phyloP scores from a whole-genome alignment of 805 yeast genomes.

The Barnettozyma sucrosica region DNA sequence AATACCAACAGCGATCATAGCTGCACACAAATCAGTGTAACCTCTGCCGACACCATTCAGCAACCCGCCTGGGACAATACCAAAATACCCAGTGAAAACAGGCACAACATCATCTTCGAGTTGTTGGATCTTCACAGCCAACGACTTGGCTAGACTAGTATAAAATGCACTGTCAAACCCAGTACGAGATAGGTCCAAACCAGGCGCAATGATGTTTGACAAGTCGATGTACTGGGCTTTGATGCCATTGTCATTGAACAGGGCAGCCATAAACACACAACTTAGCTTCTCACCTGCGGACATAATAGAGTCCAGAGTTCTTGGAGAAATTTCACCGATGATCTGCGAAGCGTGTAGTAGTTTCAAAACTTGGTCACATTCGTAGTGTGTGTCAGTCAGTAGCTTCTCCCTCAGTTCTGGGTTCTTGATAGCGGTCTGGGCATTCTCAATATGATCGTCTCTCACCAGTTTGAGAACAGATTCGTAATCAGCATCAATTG shows the following conservation, averaged over 20 bases:
- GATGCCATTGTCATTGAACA: slow-evolving; percentile 78
- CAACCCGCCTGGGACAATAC: slow-evolving; percentile 92
- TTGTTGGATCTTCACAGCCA: slow-evolving; percentile 44
- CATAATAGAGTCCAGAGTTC: slow-evolving; percentile 86
- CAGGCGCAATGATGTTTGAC: slow-evolving; percentile 62
- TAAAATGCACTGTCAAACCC: slow-evolving; percentile 69
- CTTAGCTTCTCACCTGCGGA: slow-evolving; percentile 91
- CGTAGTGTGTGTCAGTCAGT: slow-evolving; percentile 52
- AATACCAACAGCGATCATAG: slow-evolving; percentile 87
- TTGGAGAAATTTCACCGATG: slow-evolving; percentile 84
- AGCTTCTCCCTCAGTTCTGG: slow-evolving; percentile 45
- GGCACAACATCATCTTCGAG: slow-evolving; percentile 57
- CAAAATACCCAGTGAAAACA: slow-evolving; percentile 93
- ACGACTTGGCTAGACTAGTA: slow-evolving; percentile 43
- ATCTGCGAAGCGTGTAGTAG: slow-evolving; percentile 82
- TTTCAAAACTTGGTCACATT: slow-evolving; percentile 62
- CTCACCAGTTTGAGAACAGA: slow-evolving; percentile 59
- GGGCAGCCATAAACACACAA: slow-evolving; percentile 81
- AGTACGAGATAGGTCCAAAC: slow-evolving; percentile 42
- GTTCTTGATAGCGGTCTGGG: slow-evolving; percentile 45
- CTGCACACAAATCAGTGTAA: slow-evolving; percentile 96
- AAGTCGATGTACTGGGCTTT: slow-evolving; percentile 76
- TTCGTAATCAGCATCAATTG: slow-evolving; percentile 53
- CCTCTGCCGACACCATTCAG: slow-evolving; percentile 94
- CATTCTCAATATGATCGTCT: slow-evolving; percentile 75